Evolutionary conservation across 2,329 filamentous ascomycete species (phyloP).

Genomic region (Samsoniella hepiali): DNA sequence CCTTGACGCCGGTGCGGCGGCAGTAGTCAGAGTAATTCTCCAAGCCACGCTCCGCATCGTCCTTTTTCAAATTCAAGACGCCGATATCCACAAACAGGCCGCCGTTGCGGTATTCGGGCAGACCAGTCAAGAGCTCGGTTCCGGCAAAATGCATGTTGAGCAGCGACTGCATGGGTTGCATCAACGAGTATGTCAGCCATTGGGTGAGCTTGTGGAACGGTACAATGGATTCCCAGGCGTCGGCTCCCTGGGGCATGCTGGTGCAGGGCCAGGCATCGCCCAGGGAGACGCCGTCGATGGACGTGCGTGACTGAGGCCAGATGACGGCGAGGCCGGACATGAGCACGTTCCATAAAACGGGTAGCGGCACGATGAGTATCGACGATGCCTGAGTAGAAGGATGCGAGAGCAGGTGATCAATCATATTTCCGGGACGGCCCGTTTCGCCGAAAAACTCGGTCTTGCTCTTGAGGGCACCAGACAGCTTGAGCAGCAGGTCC

Average conservation of each 20-base stretch:
- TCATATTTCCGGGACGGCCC: slow-evolving; percentile 87
- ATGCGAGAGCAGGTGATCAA: slow-evolving; percentile 91
- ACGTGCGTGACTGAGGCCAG: slow-evolving; percentile 84
- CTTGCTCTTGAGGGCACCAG: slow-evolving; percentile 70
- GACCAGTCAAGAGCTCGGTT: slow-evolving; percentile 75
- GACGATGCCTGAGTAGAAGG: slow-evolving; percentile 86
- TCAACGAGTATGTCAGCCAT: slow-evolving; percentile 91
- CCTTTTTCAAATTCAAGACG: slow-evolving; percentile 69
- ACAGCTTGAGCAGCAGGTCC: slow-evolving; percentile 71
- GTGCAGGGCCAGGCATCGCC: slow-evolving; percentile 94
- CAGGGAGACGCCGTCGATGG: slow-evolving; percentile 80
- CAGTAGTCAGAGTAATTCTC: slow-evolving; percentile 63
- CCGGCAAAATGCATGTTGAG: slow-evolving; percentile 79
- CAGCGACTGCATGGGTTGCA: slow-evolving; percentile 83
- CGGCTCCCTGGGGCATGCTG: slow-evolving; percentile 67
- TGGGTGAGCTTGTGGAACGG: slow-evolving; percentile 94
- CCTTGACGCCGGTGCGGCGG: slow-evolving; percentile 64
- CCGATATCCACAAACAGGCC: slow-evolving; percentile 84
- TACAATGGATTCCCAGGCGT: slow-evolving; percentile 71
- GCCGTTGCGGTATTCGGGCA: slow-evolving; percentile 91
- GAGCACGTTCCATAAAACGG: slow-evolving; percentile 85
- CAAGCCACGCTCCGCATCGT: slow-evolving; percentile 68
- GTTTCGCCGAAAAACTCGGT: slow-evolving; percentile 80
- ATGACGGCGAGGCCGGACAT: slow-evolving; percentile 84
- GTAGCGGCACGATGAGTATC: slow-evolving; percentile 79